These are phyloP conservation scores for Diutina mesorugosa DNA, from an alignment of 1,139 yeast species.

Conservation along the genomic window DNA sequence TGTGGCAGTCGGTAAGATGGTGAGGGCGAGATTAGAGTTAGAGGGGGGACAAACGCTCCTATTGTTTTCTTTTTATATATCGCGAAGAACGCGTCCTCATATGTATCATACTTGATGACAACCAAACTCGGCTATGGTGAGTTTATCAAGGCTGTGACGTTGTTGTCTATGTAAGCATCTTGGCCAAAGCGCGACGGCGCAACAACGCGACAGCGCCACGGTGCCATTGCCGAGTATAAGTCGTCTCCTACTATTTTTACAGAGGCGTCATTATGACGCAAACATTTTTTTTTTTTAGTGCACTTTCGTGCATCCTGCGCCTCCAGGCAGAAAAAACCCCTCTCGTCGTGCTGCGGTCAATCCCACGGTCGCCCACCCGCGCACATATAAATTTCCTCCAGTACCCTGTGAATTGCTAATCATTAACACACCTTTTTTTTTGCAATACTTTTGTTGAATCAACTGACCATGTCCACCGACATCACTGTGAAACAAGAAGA, in stretches of 20 bases:
- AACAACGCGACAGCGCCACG: neutral
- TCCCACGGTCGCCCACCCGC: neutral
- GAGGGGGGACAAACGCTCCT: neutral
- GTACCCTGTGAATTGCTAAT: neutral
- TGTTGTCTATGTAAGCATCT: neutral
- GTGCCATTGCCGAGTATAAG: neutral
- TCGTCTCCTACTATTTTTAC: neutral
- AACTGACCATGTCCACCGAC: neutral
- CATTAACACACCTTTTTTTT: neutral
- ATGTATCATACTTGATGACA: too few relatives aligned
- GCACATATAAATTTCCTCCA: neutral
- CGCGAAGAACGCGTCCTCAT: neutral
- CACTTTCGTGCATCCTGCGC: neutral
- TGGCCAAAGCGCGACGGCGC: neutral
- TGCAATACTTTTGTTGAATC: neutral
- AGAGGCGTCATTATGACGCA: neutral
- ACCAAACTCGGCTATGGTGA: neutral
- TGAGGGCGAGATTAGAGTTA: neutral
- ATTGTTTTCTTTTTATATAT: neutral
- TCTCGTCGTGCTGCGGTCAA: neutral
- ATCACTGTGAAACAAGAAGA: conserved; percentile 1
- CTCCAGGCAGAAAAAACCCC: neutral
- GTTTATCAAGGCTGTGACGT: neutral
- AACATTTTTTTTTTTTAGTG: neutral
- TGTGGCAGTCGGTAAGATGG: neutral